Conservation (phyloP, 1,284 basidiomycete genomes). For the Malassezia brasiliensis region DNA sequence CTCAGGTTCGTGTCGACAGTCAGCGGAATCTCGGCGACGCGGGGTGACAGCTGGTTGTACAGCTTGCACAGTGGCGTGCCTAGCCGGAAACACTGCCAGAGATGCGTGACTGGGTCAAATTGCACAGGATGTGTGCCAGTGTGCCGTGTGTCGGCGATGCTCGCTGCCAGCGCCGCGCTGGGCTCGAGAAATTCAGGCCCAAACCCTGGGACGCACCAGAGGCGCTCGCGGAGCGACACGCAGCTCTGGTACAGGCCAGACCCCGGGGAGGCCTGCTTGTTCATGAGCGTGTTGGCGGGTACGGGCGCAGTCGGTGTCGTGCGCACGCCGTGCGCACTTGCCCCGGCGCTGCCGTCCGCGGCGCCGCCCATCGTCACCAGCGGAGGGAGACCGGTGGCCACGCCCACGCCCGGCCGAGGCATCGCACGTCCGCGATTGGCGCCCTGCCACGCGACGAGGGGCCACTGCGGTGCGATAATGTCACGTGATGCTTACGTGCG, state of each 20-base stretch:
- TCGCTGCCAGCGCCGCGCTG: conserved; percentile 3
- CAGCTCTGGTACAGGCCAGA: conserved; percentile 50
- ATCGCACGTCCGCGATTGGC: not conserved
- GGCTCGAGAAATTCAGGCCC: conserved; percentile 30
- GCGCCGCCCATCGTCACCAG: not conserved
- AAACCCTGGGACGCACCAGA: conserved; percentile 50
- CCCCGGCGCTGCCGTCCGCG: conserved; percentile 32
- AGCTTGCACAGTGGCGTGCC: conserved; percentile 89
- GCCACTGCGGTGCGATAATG: not conserved
- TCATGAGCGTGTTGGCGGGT: conserved; percentile 38
- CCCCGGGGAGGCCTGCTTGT: conserved; percentile 23
- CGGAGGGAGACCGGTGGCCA: no score
- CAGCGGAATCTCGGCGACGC: conserved; percentile 51
- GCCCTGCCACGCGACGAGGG: not conserved
- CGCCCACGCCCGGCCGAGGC: no score
- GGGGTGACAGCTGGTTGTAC: conserved; percentile 74
- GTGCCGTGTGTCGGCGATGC: conserved; percentile 16
- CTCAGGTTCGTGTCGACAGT: conserved; percentile 52
- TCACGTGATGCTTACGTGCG: conserved; percentile 1
- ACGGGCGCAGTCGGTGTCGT: conserved; percentile 29
- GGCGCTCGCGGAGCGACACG: conserved; percentile 44
- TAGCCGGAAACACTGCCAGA: conserved; percentile 85
- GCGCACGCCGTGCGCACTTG: conserved; percentile 10
- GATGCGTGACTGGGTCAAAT: conserved; percentile 63
- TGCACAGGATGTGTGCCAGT: conserved; percentile 7